Percentiles rank a stretch among this genome's conserved stretches.
These are phyloP conservation scores for Aristolochia californica DNA, from an alignment of 164 flowering plant genomes.

Conservation along the genomic window DNA sequence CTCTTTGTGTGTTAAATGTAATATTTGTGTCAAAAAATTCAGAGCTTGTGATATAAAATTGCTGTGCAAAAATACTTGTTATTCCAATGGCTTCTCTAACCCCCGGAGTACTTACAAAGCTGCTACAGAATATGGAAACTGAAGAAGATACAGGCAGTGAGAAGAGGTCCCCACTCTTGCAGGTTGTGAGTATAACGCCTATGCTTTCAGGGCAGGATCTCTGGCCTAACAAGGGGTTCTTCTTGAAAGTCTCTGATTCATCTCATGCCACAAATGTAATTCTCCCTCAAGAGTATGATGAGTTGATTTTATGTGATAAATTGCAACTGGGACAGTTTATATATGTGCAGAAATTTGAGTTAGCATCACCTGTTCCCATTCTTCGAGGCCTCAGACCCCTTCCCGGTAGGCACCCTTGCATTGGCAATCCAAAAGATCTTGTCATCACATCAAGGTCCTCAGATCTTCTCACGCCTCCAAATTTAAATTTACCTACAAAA, in stretches of 20 bases:
- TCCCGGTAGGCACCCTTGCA: conserved; percentile 45
- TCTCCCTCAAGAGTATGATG: conserved; percentile 43
- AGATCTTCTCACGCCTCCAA: conserved; percentile 7
- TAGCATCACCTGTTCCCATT: conserved; percentile 45
- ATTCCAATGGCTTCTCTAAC: conserved; percentile 34
- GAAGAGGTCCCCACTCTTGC: conserved; percentile 31
- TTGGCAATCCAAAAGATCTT: conserved; percentile 46
- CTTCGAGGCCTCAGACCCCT: conserved; percentile 38
- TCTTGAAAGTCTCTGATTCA: conserved; percentile 57
- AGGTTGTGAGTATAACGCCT: conserved; percentile 58
- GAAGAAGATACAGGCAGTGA: conserved; percentile 13
- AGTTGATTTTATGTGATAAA: conserved; percentile 39
- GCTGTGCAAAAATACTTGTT: background rate
- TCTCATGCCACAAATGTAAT: conserved; percentile 52
- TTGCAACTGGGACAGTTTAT: conserved; percentile 63
- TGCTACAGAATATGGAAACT: conserved; percentile 33
- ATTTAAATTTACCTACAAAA: conserved; percentile 2
- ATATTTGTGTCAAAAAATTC: too few relatives aligned
- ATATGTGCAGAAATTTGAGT: conserved; percentile 39
- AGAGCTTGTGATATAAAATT: too few relatives aligned
- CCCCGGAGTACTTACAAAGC: conserved; percentile 51
- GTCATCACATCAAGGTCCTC: conserved; percentile 10
- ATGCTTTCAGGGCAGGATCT: conserved; percentile 41
- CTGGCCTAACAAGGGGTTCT: conserved; percentile 70
- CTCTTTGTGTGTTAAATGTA: too few relatives aligned